Base-by-base conservation (phyloP, 129 eudicot species). In the Logfia minima region DNA sequence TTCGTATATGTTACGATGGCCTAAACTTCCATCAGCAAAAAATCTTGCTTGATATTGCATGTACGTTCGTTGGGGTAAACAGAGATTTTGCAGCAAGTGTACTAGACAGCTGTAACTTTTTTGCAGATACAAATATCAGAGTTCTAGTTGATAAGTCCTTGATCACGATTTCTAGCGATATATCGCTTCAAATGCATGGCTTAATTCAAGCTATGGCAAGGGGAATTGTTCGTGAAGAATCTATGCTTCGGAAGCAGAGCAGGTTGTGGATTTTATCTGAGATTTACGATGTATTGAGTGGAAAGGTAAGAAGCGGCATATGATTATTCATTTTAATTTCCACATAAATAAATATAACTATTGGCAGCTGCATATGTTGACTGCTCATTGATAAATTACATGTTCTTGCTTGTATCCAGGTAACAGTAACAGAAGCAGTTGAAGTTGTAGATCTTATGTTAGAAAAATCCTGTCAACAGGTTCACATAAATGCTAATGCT, bases 191-290 rank as follows among this genome's bases (percentile, higher is more conserved):
- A n/a, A 72, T 72, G 76, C 76, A 72, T 72, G 51, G 4, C 6
- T 31, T 72, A 64, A 72, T 72, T 53, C 32, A n/a, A 72, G 26
- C 39, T 1, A 52, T 72, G 76, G 48, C 76, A 72, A 72, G 31
- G 76, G 76, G n/a, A 31, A 52, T 72, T 72, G 18, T 72, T 4
- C 65, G 76, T 29, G 66, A 72, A 72, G 76, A 72, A 19, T 72
- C 19, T 5, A 8, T 0, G 51, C 31, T n/a, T 23, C 60, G 45
- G 7, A 6, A 31, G 0, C 64, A 7, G 7, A 72, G 76, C 28
- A 72, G 76, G 19, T 31, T 72, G 14, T 71, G 75, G 75, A 52
- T 52, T 26, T 10, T 7, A 28, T 28, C 28, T 2, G 75, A 71
- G 16, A 26, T 52, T 53, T 8, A n/a, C 17, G 3, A 55, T 9